Conservation (phyloP, 495 filamentous ascomycete genomes). For the Annulohypoxylon stygium region DNA sequence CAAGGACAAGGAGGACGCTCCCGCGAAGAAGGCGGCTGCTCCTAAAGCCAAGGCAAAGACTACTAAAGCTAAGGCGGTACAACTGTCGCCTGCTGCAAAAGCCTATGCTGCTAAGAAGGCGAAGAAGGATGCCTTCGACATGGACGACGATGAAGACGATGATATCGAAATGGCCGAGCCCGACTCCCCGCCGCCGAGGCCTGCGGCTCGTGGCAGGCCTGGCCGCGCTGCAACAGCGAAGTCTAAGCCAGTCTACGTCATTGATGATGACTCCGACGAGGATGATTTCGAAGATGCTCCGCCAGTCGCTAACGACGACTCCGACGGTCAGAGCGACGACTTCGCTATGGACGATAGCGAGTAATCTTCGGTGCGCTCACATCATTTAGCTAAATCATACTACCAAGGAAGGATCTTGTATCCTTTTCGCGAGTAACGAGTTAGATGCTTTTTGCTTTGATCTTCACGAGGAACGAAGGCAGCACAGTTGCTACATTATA, state of each 20-base stretch:
- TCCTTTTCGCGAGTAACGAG: constrained; percentile 18
- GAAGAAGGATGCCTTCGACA: constrained; percentile 62
- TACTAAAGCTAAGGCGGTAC: constrained; percentile 44
- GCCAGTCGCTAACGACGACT: constrained; percentile 31
- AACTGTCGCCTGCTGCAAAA: constrained; percentile 82
- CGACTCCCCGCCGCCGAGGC: constrained; percentile 57
- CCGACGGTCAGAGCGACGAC: constrained; percentile 36
- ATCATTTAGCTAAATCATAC: background rate
- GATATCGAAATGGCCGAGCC: constrained; percentile 55
- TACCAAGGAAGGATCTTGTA: background rate
- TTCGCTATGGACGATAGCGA: constrained; percentile 55
- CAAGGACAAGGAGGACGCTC: constrained; percentile 52
- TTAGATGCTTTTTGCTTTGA: constrained; percentile 2
- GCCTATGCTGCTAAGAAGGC: constrained; percentile 78
- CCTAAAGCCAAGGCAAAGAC: constrained; percentile 20
- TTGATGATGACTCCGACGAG: constrained; percentile 61
- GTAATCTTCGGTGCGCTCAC: constrained; percentile 23
- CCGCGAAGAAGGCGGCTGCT: constrained; percentile 53
- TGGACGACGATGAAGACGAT: constrained; percentile 61
- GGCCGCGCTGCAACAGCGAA: constrained; percentile 62
- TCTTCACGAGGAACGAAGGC: constrained; percentile 6
- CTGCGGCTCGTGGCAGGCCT: constrained; percentile 58
- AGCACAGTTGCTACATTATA: constrained; percentile 3
- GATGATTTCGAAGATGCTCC: constrained; percentile 50
- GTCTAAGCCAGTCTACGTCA: constrained; percentile 56